phyloP scores from a whole-genome alignment of 352 stramenopile genomes.

The Pythium rishiriense region DNA sequence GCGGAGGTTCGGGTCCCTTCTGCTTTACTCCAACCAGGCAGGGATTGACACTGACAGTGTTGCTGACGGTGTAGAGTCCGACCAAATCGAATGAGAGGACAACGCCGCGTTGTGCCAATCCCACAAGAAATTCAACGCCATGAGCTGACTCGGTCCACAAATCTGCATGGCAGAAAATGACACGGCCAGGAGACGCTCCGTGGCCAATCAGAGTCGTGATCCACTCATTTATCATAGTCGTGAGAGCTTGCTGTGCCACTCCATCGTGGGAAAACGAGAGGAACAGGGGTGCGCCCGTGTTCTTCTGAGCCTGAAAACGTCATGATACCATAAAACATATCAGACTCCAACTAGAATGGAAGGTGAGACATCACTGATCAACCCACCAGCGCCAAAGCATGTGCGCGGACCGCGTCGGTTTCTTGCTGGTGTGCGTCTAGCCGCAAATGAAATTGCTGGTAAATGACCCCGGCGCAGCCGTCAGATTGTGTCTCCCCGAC shows the following conservation, averaged over 20 bases:
- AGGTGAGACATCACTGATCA: not conserved
- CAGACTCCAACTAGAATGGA: not conserved
- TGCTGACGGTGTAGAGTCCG: constrained; percentile 62
- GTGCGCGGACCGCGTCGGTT: constrained; percentile 33
- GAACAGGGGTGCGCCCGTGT: constrained; percentile 56
- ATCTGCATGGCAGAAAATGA: constrained; percentile 76
- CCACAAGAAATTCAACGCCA: constrained; percentile 36
- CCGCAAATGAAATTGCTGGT: constrained; percentile 57
- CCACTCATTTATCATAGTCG: constrained; percentile 26
- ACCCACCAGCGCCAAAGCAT: constrained; percentile 42
- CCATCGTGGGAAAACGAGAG: constrained; percentile 55
- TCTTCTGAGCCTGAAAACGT: constrained; percentile 42
- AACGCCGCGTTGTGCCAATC: constrained; percentile 40
- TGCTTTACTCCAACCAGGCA: not conserved
- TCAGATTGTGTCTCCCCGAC: constrained; percentile 28
- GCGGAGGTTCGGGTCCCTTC: constrained; percentile 30
- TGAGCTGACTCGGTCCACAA: constrained; percentile 47
- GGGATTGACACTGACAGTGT: constrained; percentile 45
- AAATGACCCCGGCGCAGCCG: constrained; percentile 52
- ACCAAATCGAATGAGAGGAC: constrained; percentile 66
- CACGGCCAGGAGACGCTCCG: constrained; percentile 33
- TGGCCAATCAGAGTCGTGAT: constrained; percentile 34
- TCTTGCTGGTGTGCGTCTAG: constrained; percentile 7
- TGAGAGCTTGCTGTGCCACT: not conserved
- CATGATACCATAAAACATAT: not conserved